Evolutionary conservation across 2,329 filamentous ascomycete species (phyloP).

Genomic region (Hirsutella minnesotensis): DNA sequence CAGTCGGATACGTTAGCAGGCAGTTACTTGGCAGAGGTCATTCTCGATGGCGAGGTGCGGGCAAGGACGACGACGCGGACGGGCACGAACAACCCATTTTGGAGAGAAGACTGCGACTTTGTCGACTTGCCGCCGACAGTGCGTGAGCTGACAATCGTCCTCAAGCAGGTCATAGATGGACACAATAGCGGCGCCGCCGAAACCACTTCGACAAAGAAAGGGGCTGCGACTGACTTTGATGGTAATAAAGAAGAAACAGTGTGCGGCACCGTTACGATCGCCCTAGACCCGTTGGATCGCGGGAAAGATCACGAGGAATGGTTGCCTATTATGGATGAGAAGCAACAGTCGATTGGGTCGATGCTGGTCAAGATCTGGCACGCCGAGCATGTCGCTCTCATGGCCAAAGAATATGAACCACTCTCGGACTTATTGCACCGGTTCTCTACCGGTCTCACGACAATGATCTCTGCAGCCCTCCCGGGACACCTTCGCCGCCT

Average conservation of each 20-base stretch:
- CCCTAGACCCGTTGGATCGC: constrained; percentile 64
- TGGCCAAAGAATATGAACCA: constrained; percentile 72
- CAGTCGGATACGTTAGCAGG: constrained; percentile 38
- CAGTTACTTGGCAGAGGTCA: constrained; percentile 69
- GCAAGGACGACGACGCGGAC: constrained; percentile 62
- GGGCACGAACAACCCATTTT: constrained; percentile 65
- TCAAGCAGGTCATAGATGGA: constrained; percentile 51
- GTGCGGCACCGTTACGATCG: constrained; percentile 69
- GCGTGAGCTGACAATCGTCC: constrained; percentile 56
- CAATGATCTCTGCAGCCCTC: constrained; percentile 70
- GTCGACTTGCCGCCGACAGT: constrained; percentile 57
- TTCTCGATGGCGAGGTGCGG: constrained; percentile 68
- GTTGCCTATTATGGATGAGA: constrained; percentile 71
- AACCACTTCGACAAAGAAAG: constrained; percentile 27
- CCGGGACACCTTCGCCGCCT: constrained; percentile 68
- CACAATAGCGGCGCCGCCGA: neutral
- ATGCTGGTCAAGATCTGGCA: constrained; percentile 74
- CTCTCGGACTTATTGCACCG: constrained; percentile 75
- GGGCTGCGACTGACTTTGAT: constrained; percentile 7
- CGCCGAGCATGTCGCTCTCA: constrained; percentile 81
- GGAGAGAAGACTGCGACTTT: constrained; percentile 73
- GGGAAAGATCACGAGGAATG: constrained; percentile 77
- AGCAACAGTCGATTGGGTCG: constrained; percentile 65
- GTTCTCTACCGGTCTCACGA: constrained; percentile 72
- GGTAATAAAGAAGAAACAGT: constrained; percentile 37